Base-by-base conservation (phyloP, 1,284 basidiomycete genomes). In the Apiotrichum sp. region DNA sequence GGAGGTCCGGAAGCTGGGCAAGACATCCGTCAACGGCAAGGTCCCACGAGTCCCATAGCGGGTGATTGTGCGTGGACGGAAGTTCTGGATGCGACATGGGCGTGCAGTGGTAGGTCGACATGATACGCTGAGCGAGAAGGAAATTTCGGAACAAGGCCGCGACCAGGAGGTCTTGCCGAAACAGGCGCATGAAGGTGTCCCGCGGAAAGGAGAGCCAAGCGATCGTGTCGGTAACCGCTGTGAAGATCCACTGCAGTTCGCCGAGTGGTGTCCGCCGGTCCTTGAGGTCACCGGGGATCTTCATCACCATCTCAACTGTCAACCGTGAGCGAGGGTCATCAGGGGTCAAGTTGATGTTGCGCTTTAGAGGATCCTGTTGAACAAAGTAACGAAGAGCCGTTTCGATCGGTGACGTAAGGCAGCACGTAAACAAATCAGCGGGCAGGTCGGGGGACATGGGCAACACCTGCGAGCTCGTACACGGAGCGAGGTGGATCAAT, bases 181-280 rank as follows among this genome's bases (percentile, higher is more conserved):
- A 98, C 35, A 98, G 79, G 40, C 91, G 84, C 44, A 92, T 93
- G 77, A 98, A 98, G 10, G 93, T 84, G 51, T 95, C 90, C 50
- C 88, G 84, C 22, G 93, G 89, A 69, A 98, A 93, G 0, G 92
- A 91, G 10, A 93, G 93, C 95, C 96, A 98, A 11, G 96, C 96
- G 62, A 98, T 98, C 7, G 95, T 98, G 76, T 98, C 95, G 14
- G 95, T 98, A 62, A 98, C 92, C 42, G 95, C 92, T 2, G 92
- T 98, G 77, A 98, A 98, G 65, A 98, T 98, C 95, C 96, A 98
- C 75, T 97, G 97, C 33, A 98, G 84, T 76, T 98, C 95, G 52
- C 95, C 95, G 2, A 98, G 81, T 0, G 95, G 95, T 3, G 96
- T 98, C 31, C 93, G 83, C 36, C 95, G 83, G 70, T 98, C 95